phyloP scores from a whole-genome alignment of 805 yeast species.

The Ogataea chonburiensis region DNA sequence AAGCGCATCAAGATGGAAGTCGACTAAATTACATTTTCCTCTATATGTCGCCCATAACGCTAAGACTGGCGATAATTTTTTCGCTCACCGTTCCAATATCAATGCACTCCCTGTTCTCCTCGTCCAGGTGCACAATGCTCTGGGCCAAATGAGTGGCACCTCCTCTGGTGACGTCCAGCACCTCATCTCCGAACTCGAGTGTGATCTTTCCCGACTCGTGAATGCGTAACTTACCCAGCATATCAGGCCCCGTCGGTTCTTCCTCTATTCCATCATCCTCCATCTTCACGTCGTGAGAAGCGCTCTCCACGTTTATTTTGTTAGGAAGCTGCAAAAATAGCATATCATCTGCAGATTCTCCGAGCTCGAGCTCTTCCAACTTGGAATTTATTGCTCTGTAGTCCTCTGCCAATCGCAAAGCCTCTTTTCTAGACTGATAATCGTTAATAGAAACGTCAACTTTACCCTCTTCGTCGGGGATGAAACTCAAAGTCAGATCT shows the following conservation, averaged over 20 bases:
- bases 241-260: slow-evolving; percentile 33
- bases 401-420: slow-evolving; percentile 37
- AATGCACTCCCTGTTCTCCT: slow-evolving; percentile 41
- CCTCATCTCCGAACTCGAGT: slow-evolving; percentile 66
- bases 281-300: slow-evolving; percentile 22
- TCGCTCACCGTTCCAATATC: slow-evolving; percentile 55
- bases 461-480: slow-evolving; percentile 15
- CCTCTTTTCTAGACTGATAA: slow-evolving; percentile 38
- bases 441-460: slow-evolving; percentile 23
- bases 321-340: slow-evolving; percentile 35
- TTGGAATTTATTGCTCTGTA: slow-evolving; percentile 35
- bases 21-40: neutral
- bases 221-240: slow-evolving; percentile 67
- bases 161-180: slow-evolving; percentile 71
- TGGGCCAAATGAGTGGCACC: slow-evolving; percentile 69
- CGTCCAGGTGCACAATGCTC: slow-evolving; percentile 53
- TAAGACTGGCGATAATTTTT: slow-evolving; percentile 61
- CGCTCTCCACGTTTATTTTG: slow-evolving; percentile 12
- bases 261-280: slow-evolving; percentile 7
- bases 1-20: slow-evolving; percentile 25
- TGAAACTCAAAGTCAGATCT: slow-evolving; percentile 8
- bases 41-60: slow-evolving; percentile 16
- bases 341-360: slow-evolving; percentile 12
- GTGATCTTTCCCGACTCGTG: slow-evolving; percentile 85
- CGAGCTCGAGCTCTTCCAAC: slow-evolving; percentile 17